A percentile compares a stretch with the other conserved stretches of the same genome.
Conservation (phyloP, 306 rosid genomes). For the Prinsepia uniflora region DNA sequence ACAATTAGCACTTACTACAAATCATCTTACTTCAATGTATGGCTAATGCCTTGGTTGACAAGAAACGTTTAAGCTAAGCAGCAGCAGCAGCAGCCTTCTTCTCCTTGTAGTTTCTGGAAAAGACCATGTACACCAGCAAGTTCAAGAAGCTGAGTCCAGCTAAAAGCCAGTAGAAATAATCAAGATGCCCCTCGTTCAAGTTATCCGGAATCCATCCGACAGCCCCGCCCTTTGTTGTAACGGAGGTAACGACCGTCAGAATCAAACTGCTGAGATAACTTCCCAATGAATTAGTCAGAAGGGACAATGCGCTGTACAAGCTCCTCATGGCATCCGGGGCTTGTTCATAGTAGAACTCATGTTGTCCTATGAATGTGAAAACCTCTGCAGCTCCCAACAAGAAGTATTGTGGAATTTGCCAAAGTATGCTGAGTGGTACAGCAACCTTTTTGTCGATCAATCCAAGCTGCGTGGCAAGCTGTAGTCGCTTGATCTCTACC, state of each 20-base stretch:
- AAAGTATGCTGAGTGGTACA: constrained; percentile 27
- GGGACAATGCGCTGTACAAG: constrained; percentile 34
- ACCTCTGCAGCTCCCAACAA: constrained; percentile 31
- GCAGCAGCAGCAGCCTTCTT: constrained; percentile 14
- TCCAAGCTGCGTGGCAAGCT: constrained; percentile 24
- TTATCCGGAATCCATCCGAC: constrained; percentile 35
- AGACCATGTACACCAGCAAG: constrained; percentile 26
- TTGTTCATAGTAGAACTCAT: constrained; percentile 33
- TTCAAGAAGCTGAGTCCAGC: constrained; percentile 32
- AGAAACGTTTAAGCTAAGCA: background rate
- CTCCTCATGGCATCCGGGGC: constrained; percentile 29
- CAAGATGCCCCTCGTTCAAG: constrained; percentile 37
- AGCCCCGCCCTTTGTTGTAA: constrained; percentile 18
- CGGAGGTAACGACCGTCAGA: constrained; percentile 11
- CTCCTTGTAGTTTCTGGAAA: constrained; percentile 19
- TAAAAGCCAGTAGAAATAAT: constrained; percentile 37
- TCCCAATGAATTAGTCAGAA: constrained; percentile 26
- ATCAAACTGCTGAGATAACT: constrained; percentile 30
- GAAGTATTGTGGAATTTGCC: constrained; percentile 34
- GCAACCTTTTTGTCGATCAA: constrained; percentile 13
- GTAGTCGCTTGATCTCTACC: constrained; percentile 24
- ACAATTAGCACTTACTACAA: background rate
- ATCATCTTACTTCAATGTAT: background rate
- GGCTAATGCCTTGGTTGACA: background rate
- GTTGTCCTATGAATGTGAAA: constrained; percentile 27